phyloP scores from a whole-genome alignment of 345 rosid species.

The Syzygium aromaticum region DNA sequence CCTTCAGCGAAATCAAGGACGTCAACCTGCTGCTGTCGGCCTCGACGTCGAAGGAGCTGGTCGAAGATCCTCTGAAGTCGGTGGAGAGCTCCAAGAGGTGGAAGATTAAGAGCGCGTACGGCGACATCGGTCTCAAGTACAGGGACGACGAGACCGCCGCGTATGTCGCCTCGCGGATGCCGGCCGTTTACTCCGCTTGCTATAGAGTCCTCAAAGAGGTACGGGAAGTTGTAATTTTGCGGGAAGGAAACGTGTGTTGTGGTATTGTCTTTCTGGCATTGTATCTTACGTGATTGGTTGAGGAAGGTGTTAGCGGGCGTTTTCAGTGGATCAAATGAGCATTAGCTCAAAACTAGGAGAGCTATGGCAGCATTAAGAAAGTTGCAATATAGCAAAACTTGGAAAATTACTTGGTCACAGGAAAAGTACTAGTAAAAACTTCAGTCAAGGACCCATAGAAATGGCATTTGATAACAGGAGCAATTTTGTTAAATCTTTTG shows the following conservation, averaged over 20 bases:
- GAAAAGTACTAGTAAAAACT: not conserved
- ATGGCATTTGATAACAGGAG: not conserved
- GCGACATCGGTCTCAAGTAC: conserved; percentile 75
- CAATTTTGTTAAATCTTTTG: not conserved
- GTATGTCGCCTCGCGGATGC: conserved; percentile 95
- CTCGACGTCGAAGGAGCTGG: conserved; percentile 55
- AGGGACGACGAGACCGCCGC: conserved; percentile 80
- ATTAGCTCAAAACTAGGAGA: not conserved
- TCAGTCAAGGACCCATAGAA: not conserved
- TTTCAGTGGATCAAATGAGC: not conserved
- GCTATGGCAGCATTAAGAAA: not conserved
- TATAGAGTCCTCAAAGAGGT: conserved; percentile 78
- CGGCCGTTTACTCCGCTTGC: conserved; percentile 86
- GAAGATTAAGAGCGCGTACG: conserved; percentile 79
- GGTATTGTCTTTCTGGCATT: not conserved
- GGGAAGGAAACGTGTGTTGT: not conserved
- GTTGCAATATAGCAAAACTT: not conserved
- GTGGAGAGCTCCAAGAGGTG: conserved; percentile 64
- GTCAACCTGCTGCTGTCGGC: conserved; percentile 41
- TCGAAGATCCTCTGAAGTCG: conserved; percentile 77
- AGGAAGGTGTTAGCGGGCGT: not conserved
- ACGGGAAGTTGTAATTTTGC: not conserved
- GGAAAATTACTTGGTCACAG: not conserved
- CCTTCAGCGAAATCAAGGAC: conserved; percentile 61
- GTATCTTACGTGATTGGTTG: not conserved